Conservation (phyloP, 2,329 filamentous ascomycete species). For the Thyridium curvatum region DNA sequence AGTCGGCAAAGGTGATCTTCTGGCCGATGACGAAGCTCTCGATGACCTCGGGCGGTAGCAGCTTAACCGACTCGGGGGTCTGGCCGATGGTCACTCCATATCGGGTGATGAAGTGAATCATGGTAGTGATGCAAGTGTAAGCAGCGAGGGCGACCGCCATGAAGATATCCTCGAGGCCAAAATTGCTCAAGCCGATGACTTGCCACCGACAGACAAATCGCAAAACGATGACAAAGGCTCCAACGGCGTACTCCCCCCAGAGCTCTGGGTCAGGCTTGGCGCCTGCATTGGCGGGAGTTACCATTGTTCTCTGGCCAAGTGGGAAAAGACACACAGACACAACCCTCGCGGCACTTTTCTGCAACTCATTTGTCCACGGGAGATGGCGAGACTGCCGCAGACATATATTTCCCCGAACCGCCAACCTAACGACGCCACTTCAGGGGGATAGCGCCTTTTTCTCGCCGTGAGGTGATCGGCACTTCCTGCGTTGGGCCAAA, state of each 20-base stretch:
- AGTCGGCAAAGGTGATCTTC: conserved; percentile 1
- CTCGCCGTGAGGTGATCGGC: no score
- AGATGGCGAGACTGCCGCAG: no score
- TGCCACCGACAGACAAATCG: conserved; percentile 3
- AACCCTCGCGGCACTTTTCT: no score
- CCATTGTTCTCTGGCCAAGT: no score
- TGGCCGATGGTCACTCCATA: conserved; percentile 1
- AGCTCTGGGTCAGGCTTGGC: background rate
- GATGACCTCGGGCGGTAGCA: background rate
- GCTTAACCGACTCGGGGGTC: background rate
- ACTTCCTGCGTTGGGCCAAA: no score
- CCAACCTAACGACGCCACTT: no score
- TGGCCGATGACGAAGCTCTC: background rate
- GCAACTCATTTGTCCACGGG: no score
- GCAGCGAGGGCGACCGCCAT: background rate
- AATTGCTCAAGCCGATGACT: conserved; percentile 1
- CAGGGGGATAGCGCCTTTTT: no score
- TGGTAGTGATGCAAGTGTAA: background rate
- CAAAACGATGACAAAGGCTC: conserved; percentile 1
- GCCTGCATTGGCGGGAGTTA: no score
- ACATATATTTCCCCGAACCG: no score
- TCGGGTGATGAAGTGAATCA: background rate
- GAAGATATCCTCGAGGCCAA: conserved; percentile 4
- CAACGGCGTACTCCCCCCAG: conserved; percentile 4
- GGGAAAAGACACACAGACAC: no score